These are phyloP conservation scores for Colletotrichum cuscutae DNA, from an alignment of 2,329 filamentous ascomycete species.

Conservation along the genomic window DNA sequence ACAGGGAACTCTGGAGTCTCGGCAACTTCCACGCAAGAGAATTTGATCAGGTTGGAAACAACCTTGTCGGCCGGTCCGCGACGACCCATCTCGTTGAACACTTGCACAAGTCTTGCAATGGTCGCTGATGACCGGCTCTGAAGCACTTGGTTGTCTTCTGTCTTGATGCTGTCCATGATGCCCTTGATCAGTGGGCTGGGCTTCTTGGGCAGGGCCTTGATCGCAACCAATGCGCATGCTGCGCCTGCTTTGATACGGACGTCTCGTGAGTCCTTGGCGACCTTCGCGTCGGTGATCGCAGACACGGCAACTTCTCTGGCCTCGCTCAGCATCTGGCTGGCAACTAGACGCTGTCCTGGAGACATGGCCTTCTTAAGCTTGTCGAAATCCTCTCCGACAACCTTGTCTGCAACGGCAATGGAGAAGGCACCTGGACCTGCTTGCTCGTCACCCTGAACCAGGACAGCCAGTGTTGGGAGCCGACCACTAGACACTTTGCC, in stretches of 20 bases:
- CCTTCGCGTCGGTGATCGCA: constrained; percentile 83
- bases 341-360: constrained; percentile 87
- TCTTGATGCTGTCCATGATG: constrained; percentile 98
- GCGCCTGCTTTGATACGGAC: constrained; percentile 87
- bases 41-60: constrained; percentile 94
- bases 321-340: constrained; percentile 81
- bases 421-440: constrained; percentile 95
- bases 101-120: constrained; percentile 84
- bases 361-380: constrained; percentile 89
- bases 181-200: constrained; percentile 92
- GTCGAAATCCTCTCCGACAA: constrained; percentile 86
- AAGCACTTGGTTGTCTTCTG: constrained; percentile 89
- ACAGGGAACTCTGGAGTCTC: constrained; percentile 95
- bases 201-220: constrained; percentile 90
- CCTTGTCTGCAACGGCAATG: constrained; percentile 86
- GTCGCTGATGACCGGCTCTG: constrained; percentile 88
- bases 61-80: constrained; percentile 93
- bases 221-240: constrained; percentile 88
- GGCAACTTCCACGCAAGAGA: constrained; percentile 96
- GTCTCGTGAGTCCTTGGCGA: constrained; percentile 84
- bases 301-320: constrained; percentile 75
- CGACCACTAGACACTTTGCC: constrained; percentile 81
- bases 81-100: constrained; percentile 84
- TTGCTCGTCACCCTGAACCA: constrained; percentile 93
- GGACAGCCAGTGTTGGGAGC: constrained; percentile 84